Base-by-base conservation (phyloP, 75 land plant species). In the Azolla pinnata region DNA sequence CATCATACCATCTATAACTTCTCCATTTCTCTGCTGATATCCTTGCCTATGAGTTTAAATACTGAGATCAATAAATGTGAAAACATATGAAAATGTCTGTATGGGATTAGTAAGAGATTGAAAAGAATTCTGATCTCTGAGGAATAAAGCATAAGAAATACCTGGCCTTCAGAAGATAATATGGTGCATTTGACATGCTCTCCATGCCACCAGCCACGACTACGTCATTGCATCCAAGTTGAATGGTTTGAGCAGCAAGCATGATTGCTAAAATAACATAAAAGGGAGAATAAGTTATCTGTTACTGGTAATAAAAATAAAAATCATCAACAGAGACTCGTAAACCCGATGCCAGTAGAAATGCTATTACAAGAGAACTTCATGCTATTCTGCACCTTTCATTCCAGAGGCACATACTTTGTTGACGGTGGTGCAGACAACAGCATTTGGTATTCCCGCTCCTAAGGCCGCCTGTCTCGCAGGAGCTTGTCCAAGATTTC, bases 191-290 rank as follows among this genome's bases (percentile, higher is more conserved):
- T 38, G 96, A 92, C 97, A 92, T 92, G 72, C 90, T 92, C 59
- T 88, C 97, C 96, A 88, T 92, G 62, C 97, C 97, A 57, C 97
- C 97, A 61, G 81, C 86, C 0, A 88, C 86, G 56, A 92, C 87
- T 4, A 92, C 72, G 63, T 92, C 87, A 61, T 92, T 92, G 50
- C 59, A 64, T 33, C 97, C 96, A n/a, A 83, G 57, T 62, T 81
- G 81, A 35, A 92, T 92, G 50, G 75, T 79, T 56, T 88, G 90
- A 35, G 97, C 82, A 0, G 86, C 97, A 57, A 92, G 20, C 82
- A 85, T 84, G 40, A 73, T 71, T 5, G 96, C 97, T 92, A 69
- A 8, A 33, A 42, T 3, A 48, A 3, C 21, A 24, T 5, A 9
- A 59, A 38, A n/a, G n/a, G n/a, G n/a, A n/a, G n/a, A n/a, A n/a